Conservation (phyloP, 495 filamentous ascomycete species). For the Cladorrhinum samala region DNA sequence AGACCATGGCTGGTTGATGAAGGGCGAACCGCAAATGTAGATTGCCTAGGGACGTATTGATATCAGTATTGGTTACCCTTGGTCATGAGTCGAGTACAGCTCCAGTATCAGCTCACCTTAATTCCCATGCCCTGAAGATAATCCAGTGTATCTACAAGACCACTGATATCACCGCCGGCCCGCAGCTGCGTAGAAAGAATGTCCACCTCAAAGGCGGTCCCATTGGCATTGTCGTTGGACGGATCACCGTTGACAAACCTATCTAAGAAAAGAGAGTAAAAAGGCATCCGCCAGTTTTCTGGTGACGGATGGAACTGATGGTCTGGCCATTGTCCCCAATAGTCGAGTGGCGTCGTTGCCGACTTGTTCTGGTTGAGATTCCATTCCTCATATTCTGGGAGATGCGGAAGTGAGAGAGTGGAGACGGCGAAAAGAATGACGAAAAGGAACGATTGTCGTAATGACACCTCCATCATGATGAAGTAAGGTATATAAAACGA, state of each 20-base stretch:
- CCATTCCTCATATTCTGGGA: constrained; percentile 46
- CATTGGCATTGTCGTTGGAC: constrained; percentile 64
- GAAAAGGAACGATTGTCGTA: constrained; percentile 4
- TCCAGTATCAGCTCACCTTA: constrained; percentile 33
- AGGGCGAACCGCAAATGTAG: constrained; percentile 59
- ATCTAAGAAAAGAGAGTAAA: constrained; percentile 64
- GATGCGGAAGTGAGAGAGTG: constrained; percentile 41
- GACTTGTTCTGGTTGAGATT: constrained; percentile 60
- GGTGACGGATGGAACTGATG: constrained; percentile 53
- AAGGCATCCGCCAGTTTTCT: constrained; percentile 61
- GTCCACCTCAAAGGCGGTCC: constrained; percentile 65
- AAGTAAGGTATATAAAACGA: background rate
- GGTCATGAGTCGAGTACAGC: too few species aligned
- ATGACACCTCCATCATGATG: constrained; percentile 2
- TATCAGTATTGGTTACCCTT: too few species aligned
- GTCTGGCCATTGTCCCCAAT: constrained; percentile 55
- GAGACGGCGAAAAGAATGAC: constrained; percentile 8
- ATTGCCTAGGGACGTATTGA: constrained; percentile 41
- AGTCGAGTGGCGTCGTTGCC: constrained; percentile 53
- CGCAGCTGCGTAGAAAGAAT: constrained; percentile 59
- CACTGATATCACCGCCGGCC: constrained; percentile 62
- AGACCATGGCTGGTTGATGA: constrained; percentile 31
- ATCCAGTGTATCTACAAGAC: constrained; percentile 60
- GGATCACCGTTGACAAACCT: constrained; percentile 67
- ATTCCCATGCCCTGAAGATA: constrained; percentile 72